Conservation (phyloP, 371 early-diverging fungal genomes). For the Funneliformis caledonium region DNA sequence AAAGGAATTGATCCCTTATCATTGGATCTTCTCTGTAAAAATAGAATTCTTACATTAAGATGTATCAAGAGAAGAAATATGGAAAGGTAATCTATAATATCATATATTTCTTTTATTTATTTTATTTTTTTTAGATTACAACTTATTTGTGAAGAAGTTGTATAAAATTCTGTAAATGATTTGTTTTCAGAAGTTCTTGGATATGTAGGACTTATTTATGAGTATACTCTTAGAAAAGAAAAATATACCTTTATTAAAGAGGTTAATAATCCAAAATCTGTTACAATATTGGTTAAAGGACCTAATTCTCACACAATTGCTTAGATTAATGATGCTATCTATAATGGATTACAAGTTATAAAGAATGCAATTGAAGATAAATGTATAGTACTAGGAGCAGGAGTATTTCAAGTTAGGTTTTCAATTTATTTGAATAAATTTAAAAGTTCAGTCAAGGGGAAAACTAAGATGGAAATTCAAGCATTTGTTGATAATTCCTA, state of each 20-base stretch:
- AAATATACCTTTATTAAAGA: slow-evolving; percentile 65
- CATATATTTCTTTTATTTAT: not conserved
- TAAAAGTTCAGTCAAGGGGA: slow-evolving; percentile 91
- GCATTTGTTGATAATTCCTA: slow-evolving; percentile 70
- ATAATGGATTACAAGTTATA: too few relatives aligned
- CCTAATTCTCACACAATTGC: slow-evolving; percentile 68
- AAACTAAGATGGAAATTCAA: slow-evolving; percentile 95
- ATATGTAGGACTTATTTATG: slow-evolving; percentile 94
- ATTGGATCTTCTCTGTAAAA: slow-evolving; percentile 96
- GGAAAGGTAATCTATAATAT: slow-evolving; percentile 77
- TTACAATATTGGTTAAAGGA: slow-evolving; percentile 96
- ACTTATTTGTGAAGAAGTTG: slow-evolving; percentile 96
- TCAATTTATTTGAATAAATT: slow-evolving; percentile 82
- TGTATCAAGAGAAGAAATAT: slow-evolving; percentile 99
- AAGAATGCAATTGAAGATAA: too few relatives aligned
- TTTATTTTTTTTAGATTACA: slow-evolving; percentile 67
- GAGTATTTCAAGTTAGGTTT: slow-evolving; percentile 93
- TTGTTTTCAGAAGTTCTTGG: slow-evolving; percentile 90
- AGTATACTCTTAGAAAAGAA: slow-evolving; percentile 98
- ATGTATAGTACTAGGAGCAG: slow-evolving; percentile 88
- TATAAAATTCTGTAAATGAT: slow-evolving; percentile 98
- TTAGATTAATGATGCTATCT: too few relatives aligned
- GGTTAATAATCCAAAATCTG: slow-evolving; percentile 90
- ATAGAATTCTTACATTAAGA: slow-evolving; percentile 97
- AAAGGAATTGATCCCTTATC: slow-evolving; percentile 99